Evolutionary conservation across 2,329 filamentous ascomycete species (phyloP).

Genomic region (Chaetomium sp.): DNA sequence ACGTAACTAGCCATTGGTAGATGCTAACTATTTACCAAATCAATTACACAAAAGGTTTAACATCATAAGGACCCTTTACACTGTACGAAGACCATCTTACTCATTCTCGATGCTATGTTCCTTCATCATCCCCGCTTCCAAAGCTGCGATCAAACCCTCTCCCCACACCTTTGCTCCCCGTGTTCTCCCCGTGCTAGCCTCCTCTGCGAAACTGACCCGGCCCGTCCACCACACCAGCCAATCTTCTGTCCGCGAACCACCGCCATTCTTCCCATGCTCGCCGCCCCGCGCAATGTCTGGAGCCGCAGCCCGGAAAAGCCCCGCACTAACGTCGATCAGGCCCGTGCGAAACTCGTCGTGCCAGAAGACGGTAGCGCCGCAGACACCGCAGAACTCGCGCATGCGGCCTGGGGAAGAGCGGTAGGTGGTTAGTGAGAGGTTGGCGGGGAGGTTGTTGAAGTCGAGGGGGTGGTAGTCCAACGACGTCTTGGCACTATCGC

Average conservation of each 20-base stretch:
- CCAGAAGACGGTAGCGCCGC: conserved; percentile 62
- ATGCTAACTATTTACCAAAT: no score
- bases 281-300: background rate
- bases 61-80: no score
- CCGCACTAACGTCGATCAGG: conserved; percentile 58
- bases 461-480: conserved; percentile 24
- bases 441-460: conserved; percentile 32
- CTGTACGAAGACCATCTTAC: background rate
- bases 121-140: conserved; percentile 9
- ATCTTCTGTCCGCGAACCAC: conserved; percentile 48
- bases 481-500: background rate
- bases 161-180: conserved; percentile 27
- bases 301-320: conserved; percentile 41
- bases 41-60: no score
- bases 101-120: background rate
- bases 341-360: conserved; percentile 45
- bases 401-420: conserved; percentile 46
- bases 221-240: conserved; percentile 58
- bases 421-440: conserved; percentile 43
- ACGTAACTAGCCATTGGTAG: no score
- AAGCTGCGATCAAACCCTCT: conserved; percentile 21
- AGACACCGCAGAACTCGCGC: conserved; percentile 56
- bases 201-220: conserved; percentile 54
- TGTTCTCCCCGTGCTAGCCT: conserved; percentile 32
- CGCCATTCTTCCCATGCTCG: conserved; percentile 14